Evolutionary conservation across 2,329 filamentous ascomycete species (phyloP).

Genomic region (Pseudogymnoascus sp.): DNA sequence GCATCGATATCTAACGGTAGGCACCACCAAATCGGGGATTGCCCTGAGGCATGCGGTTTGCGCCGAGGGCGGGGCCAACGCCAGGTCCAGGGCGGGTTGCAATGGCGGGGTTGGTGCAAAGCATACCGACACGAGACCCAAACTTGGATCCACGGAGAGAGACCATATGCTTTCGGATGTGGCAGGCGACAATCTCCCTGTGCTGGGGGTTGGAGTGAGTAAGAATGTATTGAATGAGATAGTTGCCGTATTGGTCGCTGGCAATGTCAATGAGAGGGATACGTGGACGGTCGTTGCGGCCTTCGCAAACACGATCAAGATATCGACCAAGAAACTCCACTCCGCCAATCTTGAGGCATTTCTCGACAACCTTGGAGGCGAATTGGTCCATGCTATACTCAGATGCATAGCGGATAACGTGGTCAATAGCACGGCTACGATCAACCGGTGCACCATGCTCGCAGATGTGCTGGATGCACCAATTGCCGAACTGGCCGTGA

Average conservation of each 20-base stretch:
- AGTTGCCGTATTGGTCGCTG: slow-evolving; percentile 98
- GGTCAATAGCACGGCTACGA: slow-evolving; percentile 86
- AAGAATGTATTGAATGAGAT: slow-evolving; percentile 94
- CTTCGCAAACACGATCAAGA: slow-evolving; percentile 87
- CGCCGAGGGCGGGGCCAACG: slow-evolving; percentile 55
- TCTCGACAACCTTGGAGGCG: slow-evolving; percentile 97
- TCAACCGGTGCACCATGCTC: slow-evolving; percentile 89
- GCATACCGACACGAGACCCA: slow-evolving; percentile 95
- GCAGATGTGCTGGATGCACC: slow-evolving; percentile 99
- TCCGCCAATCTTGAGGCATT: slow-evolving; percentile 94
- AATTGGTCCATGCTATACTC: slow-evolving; percentile 99
- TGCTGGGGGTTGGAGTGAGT: slow-evolving; percentile 82
- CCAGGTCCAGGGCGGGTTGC: slow-evolving; percentile 83
- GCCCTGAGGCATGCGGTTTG: slow-evolving; percentile 45
- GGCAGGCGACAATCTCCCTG: slow-evolving; percentile 82
- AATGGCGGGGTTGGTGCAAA: slow-evolving; percentile 91
- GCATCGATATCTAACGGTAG: slow-evolving; percentile 42
- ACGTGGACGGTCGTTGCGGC: slow-evolving; percentile 79
- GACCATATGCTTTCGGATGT: slow-evolving; percentile 99
- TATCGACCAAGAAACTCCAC: slow-evolving; percentile 86
- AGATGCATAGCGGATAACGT: slow-evolving; percentile 85
- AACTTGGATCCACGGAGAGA: slow-evolving; percentile 97
- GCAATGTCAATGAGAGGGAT: slow-evolving; percentile 98
- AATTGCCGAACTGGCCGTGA: slow-evolving; percentile 97
- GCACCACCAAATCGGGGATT: slow-evolving; percentile 47